These are phyloP conservation scores for Lonicera japonica DNA, from an alignment of 129 eudicot genomes.

Conservation along the genomic window DNA sequence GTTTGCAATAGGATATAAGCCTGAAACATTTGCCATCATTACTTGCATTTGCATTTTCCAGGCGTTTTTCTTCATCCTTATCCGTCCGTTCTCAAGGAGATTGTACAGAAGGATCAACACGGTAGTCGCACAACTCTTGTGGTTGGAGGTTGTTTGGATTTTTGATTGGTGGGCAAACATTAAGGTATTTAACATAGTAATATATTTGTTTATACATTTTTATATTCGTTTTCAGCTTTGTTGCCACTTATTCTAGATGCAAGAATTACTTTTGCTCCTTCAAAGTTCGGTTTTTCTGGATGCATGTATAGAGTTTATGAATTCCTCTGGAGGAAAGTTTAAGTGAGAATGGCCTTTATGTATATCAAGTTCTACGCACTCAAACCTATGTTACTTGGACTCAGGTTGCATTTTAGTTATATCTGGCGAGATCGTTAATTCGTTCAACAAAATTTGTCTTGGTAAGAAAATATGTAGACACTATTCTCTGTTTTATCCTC, in stretches of 20 bases:
- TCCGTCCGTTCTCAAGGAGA: slow-evolving; percentile 60
- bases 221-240: neutral
- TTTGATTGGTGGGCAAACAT: slow-evolving; percentile 95
- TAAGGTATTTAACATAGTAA: slow-evolving; percentile 40
- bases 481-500: no score
- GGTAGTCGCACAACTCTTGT: slow-evolving; percentile 49
- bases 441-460: no score
- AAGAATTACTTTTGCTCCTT: neutral
- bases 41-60: slow-evolving; percentile 26
- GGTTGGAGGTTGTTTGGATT: slow-evolving; percentile 80
- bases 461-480: no score
- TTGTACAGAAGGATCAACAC: slow-evolving; percentile 61
- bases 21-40: no score
- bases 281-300: neutral
- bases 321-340: no score
- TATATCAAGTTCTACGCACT: no score
- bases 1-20: no score
- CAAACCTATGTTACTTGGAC: no score
- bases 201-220: slow-evolving; percentile 2
- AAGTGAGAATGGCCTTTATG: no score
- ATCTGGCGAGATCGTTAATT: no score
- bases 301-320: neutral
- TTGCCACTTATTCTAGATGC: neutral
- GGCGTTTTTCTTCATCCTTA: slow-evolving; percentile 49
- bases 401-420: no score